Evolutionary conservation across 2,329 filamentous ascomycete species (phyloP).

Genomic region (Penicillium sp.): DNA sequence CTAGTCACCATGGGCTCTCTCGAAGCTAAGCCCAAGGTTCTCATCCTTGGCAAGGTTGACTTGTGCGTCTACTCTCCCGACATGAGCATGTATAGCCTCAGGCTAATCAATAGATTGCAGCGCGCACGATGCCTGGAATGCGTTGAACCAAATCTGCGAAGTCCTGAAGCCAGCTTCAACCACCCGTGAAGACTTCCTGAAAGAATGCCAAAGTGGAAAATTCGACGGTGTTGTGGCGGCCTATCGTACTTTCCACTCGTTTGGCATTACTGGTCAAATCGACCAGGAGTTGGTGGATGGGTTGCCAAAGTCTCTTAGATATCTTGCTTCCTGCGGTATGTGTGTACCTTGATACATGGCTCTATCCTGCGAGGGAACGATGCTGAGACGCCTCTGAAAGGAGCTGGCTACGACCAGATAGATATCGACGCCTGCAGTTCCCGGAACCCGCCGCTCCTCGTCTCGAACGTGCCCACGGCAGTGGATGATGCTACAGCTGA

Average conservation of each 20-base stretch:
- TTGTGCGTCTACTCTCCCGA: slow-evolving; percentile 55
- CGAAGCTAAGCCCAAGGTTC: slow-evolving; percentile 58
- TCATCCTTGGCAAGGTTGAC: slow-evolving; percentile 65
- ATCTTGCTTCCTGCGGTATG: slow-evolving; percentile 47
- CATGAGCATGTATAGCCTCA: neutral
- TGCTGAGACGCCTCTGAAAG: slow-evolving; percentile 42
- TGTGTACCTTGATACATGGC: neutral
- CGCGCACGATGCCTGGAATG: slow-evolving; percentile 67
- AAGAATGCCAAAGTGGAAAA: slow-evolving; percentile 66
- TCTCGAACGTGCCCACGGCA: slow-evolving; percentile 80
- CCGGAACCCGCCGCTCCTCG: slow-evolving; percentile 61
- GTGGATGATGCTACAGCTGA: slow-evolving; percentile 86
- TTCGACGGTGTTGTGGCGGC: slow-evolving; percentile 67
- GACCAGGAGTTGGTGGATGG: slow-evolving; percentile 70
- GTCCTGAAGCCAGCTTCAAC: slow-evolving; percentile 64
- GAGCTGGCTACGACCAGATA: slow-evolving; percentile 84
- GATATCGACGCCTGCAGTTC: slow-evolving; percentile 72
- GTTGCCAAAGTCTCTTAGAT: slow-evolving; percentile 45
- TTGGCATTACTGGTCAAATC: slow-evolving; percentile 67
- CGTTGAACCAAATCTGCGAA: slow-evolving; percentile 65
- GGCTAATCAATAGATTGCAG: slow-evolving; percentile 28
- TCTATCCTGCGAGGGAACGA: neutral
- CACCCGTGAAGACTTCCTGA: slow-evolving; percentile 68
- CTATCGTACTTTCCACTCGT: slow-evolving; percentile 72
- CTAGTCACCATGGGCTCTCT: slow-evolving; percentile 29